Evolutionary conservation across 176 grass and related monocot genomes (phyloP).

Genomic region (Tillandsia fasciculata): DNA sequence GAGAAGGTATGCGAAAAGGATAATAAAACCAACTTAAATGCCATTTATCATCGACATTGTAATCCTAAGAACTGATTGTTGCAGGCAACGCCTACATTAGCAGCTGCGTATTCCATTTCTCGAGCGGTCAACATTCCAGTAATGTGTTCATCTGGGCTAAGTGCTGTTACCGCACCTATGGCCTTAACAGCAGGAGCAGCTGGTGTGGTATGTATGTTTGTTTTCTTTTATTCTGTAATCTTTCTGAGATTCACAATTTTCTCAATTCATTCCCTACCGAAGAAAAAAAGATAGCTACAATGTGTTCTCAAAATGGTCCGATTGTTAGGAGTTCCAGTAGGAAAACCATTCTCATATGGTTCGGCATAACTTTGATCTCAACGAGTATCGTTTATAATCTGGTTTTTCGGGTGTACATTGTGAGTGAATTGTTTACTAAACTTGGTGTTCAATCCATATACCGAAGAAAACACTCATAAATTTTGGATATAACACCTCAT

Average conservation of each 20-base stretch:
- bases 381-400: too few species aligned
- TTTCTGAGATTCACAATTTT: neutral
- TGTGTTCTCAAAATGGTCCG: neutral
- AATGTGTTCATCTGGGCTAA: slow-evolving; percentile 88
- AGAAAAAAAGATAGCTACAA: neutral
- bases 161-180: slow-evolving; percentile 85
- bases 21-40: neutral
- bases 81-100: slow-evolving; percentile 82
- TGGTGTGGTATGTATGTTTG: slow-evolving; percentile 52
- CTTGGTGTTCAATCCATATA: too few species aligned
- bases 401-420: too few species aligned
- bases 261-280: neutral
- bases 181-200: slow-evolving; percentile 78
- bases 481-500: too few species aligned
- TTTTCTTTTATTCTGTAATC: neutral
- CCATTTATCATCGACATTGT: too few species aligned
- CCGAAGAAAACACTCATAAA: too few species aligned
- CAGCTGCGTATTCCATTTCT: slow-evolving; percentile 82
- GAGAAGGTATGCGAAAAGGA: slow-evolving; percentile 47
- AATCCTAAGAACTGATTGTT: neutral
- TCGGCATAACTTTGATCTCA: too few species aligned
- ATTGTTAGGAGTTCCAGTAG: too few species aligned
- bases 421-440: too few species aligned
- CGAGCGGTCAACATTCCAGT: slow-evolving; percentile 74
- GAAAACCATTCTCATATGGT: too few species aligned